Conservation (phyloP, 495 filamentous ascomycete species). For the Entonaema liquescens region DNA sequence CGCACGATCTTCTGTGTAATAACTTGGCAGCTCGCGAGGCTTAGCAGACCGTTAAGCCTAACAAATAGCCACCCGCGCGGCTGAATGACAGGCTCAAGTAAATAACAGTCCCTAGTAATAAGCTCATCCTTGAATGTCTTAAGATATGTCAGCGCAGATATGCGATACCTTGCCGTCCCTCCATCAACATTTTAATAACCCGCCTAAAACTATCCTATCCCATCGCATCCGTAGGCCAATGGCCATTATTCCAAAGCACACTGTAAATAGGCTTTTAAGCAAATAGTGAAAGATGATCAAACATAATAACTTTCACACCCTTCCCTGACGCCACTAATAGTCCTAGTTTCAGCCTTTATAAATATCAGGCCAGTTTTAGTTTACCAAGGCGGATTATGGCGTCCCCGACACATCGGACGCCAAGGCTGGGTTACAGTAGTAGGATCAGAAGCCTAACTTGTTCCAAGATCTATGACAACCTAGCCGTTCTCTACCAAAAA, state of each 20-base stretch:
- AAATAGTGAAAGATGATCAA: conserved; percentile 1
- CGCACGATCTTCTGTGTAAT: conserved; percentile 20
- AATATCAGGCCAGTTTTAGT: conserved; percentile 24
- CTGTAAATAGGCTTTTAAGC: conserved; percentile 2
- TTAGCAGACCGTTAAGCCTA: conserved; percentile 1
- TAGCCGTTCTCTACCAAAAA: conserved; percentile 3
- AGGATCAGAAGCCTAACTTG: conserved; percentile 25
- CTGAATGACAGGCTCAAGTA: conserved; percentile 9
- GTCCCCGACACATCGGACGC: conserved; percentile 37
- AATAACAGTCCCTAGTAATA: background rate
- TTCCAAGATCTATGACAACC: conserved; percentile 38
- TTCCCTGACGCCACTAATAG: conserved; percentile 3
- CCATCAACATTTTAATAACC: conserved; percentile 20
- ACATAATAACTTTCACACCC: background rate
- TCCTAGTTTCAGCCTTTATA: conserved; percentile 19
- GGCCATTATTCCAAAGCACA: background rate
- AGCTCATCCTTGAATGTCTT: background rate
- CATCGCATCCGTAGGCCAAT: conserved; percentile 18
- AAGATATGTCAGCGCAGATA: conserved; percentile 11
- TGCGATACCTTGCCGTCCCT: conserved; percentile 23
- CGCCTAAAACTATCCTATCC: conserved; percentile 15
- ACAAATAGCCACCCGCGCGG: conserved; percentile 9
- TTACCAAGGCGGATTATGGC: conserved; percentile 30
- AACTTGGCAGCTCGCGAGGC: conserved; percentile 9
- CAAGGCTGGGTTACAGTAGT: conserved; percentile 28